Percentiles rank a stretch among this genome's conserved stretches.
These are phyloP conservation scores for Nannochloris sp. DNA, from an alignment of 139 green algal genomes.

Conservation along the genomic window DNA sequence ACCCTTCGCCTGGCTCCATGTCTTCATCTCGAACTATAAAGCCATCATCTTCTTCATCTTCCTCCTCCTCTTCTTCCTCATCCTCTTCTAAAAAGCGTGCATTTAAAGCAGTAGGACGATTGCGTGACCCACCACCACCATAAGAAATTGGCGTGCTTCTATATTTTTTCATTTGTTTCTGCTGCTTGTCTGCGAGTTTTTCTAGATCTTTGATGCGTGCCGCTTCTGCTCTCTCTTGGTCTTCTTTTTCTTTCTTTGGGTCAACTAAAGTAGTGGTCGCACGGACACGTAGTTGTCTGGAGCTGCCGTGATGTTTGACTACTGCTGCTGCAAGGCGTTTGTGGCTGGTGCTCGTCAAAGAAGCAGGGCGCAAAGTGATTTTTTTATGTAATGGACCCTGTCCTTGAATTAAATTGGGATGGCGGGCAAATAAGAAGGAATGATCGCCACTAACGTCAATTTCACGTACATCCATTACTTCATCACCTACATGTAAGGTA, in stretches of 20 bases:
- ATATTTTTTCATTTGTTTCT: constrained; percentile 28
- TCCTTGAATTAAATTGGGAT: constrained; percentile 45
- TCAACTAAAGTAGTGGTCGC: constrained; percentile 33
- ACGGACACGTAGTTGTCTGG: constrained; percentile 4
- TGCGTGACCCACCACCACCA: background rate
- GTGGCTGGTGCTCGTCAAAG: constrained; percentile 51
- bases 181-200: constrained; percentile 23
- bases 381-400: constrained; percentile 55
- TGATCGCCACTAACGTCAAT: constrained; percentile 47
- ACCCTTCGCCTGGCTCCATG: constrained; percentile 3
- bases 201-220: constrained; percentile 29
- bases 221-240: constrained; percentile 32
- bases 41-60: background rate
- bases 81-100: constrained; percentile 51
- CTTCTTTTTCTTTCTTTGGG: constrained; percentile 29
- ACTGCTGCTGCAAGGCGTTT: constrained; percentile 41
- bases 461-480: constrained; percentile 61
- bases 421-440: constrained; percentile 48
- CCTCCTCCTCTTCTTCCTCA: constrained; percentile 27
- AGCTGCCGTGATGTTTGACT: constrained; percentile 27
- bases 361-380: constrained; percentile 57
- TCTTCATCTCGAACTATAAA: constrained; percentile 16
- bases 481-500: constrained; percentile 64
- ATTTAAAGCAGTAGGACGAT: constrained; percentile 11
- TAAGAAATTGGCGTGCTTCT: no score